Base-by-base conservation (phyloP, 2,329 filamentous ascomycete species). In the Zymoseptoria pseudotritici region DNA sequence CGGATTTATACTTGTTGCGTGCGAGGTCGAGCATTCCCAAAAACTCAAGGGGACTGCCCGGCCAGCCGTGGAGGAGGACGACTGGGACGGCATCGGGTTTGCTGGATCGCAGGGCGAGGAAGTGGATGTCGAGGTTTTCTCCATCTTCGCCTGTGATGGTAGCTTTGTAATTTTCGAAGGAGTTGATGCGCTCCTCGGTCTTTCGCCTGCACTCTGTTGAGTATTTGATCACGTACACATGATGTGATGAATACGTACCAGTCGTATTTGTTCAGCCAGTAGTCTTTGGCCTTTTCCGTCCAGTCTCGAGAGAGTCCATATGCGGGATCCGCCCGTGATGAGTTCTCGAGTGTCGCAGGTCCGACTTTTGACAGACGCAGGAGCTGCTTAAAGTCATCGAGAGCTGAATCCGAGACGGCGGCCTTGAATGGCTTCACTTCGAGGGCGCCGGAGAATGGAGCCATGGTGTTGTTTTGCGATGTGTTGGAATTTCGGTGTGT, bases 341-440 rank as follows among this genome's bases (percentile, higher is more conserved):
- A 19, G 22, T 52, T 52, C 50, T 52, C 20, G 50, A 52, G 22
- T 9, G 50, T 52, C 11, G 50, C 50, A 21, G 78, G 78, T 0
- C 73, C 78, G 17, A 81, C 69, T 55, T 74, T 77, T 9, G 79
- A 77, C 1, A 80, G 65, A 31, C 72, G 70, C 1, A 82, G 61
- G 0, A 82, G 69, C 6, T 74, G 70, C 55, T 74, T 71, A 58
- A 82, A 75, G 4, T 79, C 75, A 2, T 69, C 58, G 0, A 82
- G 55, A 17, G 76, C 70, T 11, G 72, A 63, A 4, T 79, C 75
- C 1, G 75, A 65, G 2, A 79, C 69, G 7, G 67, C 59, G 9
- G 75, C 67, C 4, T 65, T 73, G 66, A 79, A 80, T 0, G 74
- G 73, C 4, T 66, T 69, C 4, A 17, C 22, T 9, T 11, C n/a